Evolutionary conservation across 2,329 filamentous ascomycete species (phyloP).

Genomic region (Aspergillus fructus): DNA sequence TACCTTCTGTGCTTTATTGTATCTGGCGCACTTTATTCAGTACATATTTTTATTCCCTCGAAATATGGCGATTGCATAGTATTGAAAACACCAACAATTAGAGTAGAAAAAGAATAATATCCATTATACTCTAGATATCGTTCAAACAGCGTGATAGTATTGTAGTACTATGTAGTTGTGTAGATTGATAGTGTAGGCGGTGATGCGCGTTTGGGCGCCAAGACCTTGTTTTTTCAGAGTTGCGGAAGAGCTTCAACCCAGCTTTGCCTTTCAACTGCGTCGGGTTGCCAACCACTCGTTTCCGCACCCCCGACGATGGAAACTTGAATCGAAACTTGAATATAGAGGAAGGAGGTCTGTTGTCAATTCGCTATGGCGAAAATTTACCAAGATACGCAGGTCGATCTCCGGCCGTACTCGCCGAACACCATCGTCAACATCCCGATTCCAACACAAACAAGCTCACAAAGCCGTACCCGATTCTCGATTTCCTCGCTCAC

Average conservation of each 20-base stretch:
- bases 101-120: neutral
- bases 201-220: conserved; percentile 26
- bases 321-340: conserved; percentile 27
- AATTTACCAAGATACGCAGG: conserved; percentile 82
- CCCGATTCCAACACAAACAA: conserved; percentile 56
- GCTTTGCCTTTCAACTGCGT: conserved; percentile 29
- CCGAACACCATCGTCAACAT: conserved; percentile 69
- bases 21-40: conserved; percentile 6
- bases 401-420: conserved; percentile 75
- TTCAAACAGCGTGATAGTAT: neutral
- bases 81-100: neutral
- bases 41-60: conserved; percentile 5
- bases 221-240: conserved; percentile 37
- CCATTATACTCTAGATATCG: neutral
- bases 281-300: conserved; percentile 14
- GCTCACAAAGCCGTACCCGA: conserved; percentile 48
- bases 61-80: conserved; percentile 1
- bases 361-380: conserved; percentile 56
- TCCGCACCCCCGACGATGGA: conserved; percentile 30
- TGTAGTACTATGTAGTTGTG: neutral
- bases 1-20: conserved; percentile 15
- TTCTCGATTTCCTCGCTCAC: conserved; percentile 47
- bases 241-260: conserved; percentile 24
- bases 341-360: conserved; percentile 21
- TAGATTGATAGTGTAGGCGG: neutral